A percentile compares a stretch with the other conserved stretches of the same genome.
Evolutionary conservation across 2,329 filamentous ascomycete genomes (phyloP).

Genomic region (Teratosphaeria viscida): DNA sequence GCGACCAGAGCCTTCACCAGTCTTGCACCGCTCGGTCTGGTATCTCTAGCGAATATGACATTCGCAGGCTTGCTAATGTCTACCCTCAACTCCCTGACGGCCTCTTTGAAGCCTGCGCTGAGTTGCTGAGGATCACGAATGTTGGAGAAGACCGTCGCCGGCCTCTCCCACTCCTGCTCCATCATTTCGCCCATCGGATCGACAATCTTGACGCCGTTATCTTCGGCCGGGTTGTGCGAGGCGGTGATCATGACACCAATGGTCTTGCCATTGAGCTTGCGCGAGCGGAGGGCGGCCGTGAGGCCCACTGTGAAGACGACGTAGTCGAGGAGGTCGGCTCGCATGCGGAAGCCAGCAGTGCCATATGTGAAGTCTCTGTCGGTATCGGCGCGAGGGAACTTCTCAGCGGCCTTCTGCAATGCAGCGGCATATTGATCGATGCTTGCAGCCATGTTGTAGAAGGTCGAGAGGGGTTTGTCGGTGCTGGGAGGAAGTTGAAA

Average conservation of each 20-base stretch:
- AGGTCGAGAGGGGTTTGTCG: neutral
- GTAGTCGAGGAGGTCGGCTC: conserved; percentile 73
- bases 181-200: conserved; percentile 98
- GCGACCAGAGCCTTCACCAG: conserved; percentile 71
- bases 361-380: conserved; percentile 43
- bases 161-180: conserved; percentile 80
- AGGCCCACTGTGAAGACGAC: conserved; percentile 89
- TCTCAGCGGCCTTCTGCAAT: conserved; percentile 22
- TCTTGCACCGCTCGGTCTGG: conserved; percentile 77
- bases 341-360: conserved; percentile 58
- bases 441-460: neutral
- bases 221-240: conserved; percentile 79
- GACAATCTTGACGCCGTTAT: conserved; percentile 92
- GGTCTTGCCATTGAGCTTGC: conserved; percentile 78
- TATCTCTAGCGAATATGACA: conserved; percentile 86
- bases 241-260: conserved; percentile 97
- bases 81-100: conserved; percentile 67
- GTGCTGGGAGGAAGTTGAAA: neutral
- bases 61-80: conserved; percentile 57
- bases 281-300: conserved; percentile 76
- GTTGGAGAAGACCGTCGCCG: conserved; percentile 85
- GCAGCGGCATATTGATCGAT: conserved; percentile 5
- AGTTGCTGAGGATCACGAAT: conserved; percentile 64
- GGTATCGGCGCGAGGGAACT: conserved; percentile 23
- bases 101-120: conserved; percentile 61